phyloP scores from a whole-genome alignment of 148 eudicot species.

The Nepenthes mirabilis region DNA sequence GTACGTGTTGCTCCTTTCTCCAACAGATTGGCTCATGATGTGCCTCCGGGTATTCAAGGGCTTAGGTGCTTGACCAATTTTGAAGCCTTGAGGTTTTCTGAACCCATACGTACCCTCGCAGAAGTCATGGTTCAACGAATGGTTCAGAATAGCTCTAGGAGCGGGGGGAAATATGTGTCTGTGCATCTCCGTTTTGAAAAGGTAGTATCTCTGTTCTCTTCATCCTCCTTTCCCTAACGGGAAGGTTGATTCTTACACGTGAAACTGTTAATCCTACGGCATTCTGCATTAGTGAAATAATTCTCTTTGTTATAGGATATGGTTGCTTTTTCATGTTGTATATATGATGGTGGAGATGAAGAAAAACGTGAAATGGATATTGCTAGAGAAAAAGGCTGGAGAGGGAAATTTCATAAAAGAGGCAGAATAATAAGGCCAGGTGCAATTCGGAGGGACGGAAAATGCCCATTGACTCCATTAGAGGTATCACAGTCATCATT shows the following conservation, averaged over 20 bases:
- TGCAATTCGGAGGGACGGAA: constrained; percentile 81
- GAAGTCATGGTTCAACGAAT: constrained; percentile 81
- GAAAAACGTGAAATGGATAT: constrained; percentile 89
- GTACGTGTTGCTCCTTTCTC: constrained; percentile 98
- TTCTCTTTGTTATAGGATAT: constrained; percentile 50
- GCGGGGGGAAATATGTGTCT: constrained; percentile 75
- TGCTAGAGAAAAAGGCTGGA: constrained; percentile 97
- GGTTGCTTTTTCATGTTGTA: constrained; percentile 99
- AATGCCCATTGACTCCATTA: constrained; percentile 91
- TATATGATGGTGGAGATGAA: constrained; percentile 91
- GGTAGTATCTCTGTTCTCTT: constrained; percentile 20
- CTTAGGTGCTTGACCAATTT: constrained; percentile 86
- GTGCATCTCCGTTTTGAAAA: constrained; percentile 98
- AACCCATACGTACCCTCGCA: constrained; percentile 75
- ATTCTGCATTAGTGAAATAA: not conserved
- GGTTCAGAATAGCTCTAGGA: constrained; percentile 56
- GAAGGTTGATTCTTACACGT: not conserved
- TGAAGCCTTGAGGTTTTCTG: constrained; percentile 89
- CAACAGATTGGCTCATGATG: constrained; percentile 87
- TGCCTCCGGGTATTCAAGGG: constrained; percentile 72
- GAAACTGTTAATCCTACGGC: not conserved
- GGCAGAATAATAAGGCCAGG: constrained; percentile 90
- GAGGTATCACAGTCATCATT: constrained; percentile 42
- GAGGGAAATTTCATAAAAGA: constrained; percentile 81
- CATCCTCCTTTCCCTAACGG: not conserved